These are phyloP conservation scores for Gossypium arboreum DNA, from an alignment of 345 rosid genomes.

Conservation along the genomic window DNA sequence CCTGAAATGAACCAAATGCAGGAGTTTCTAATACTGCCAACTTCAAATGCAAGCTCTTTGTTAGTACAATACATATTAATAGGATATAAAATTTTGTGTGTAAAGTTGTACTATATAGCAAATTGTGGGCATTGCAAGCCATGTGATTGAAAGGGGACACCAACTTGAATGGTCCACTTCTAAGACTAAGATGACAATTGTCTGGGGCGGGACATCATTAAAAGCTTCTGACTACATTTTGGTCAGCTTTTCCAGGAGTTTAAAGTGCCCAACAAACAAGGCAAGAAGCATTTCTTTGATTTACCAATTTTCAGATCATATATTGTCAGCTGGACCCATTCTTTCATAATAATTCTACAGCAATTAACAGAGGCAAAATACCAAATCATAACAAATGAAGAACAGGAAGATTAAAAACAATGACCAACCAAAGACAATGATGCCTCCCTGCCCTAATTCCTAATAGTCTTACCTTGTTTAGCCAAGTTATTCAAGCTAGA, in stretches of 20 bases:
- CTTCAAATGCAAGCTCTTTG: too few relatives aligned
- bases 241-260: not conserved
- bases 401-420: not conserved
- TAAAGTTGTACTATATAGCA: not conserved
- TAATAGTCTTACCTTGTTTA: not conserved
- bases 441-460: not conserved
- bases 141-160: not conserved
- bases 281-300: not conserved
- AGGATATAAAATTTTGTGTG: too few relatives aligned
- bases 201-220: constrained; percentile 7
- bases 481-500: not conserved
- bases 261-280: not conserved
- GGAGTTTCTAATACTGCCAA: too few relatives aligned
- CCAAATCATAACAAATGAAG: not conserved
- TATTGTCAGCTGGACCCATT: not conserved
- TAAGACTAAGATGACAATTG: not conserved
- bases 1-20: too few relatives aligned
- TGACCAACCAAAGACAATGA: not conserved
- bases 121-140: not conserved
- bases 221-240: not conserved
- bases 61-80: too few relatives aligned
- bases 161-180: not conserved
- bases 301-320: not conserved
- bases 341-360: not conserved
- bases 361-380: too few relatives aligned